Percentiles rank a stretch among this genome's conserved stretches.
Evolutionary conservation across 257 asterid species (phyloP).

Genomic region (Orobanche coerulescens): DNA sequence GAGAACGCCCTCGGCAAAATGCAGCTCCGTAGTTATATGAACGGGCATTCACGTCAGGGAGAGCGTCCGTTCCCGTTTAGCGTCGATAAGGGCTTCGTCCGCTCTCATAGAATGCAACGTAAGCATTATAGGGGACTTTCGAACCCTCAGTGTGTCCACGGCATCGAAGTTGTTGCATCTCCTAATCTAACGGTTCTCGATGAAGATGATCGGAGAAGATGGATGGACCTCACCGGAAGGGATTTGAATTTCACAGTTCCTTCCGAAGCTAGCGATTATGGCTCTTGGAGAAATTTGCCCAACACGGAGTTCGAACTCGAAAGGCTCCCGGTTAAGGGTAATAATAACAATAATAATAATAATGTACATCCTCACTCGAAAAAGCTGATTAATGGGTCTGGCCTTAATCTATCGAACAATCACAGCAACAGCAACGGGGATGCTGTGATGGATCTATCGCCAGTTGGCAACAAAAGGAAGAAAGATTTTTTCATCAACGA

Average conservation of each 20-base stretch:
- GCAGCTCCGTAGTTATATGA: constrained; percentile 76
- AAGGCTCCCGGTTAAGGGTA: constrained; percentile 38
- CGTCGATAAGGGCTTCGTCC: constrained; percentile 55
- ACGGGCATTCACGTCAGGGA: constrained; percentile 75
- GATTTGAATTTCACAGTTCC: constrained; percentile 43
- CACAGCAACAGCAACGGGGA: constrained; percentile 34
- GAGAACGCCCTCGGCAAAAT: constrained; percentile 78
- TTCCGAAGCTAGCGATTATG: constrained; percentile 52
- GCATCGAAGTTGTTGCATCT: constrained; percentile 47
- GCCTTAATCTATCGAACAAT: constrained; percentile 47
- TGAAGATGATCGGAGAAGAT: constrained; percentile 58
- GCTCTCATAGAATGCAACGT: constrained; percentile 72
- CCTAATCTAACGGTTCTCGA: constrained; percentile 45
- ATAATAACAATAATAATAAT: background rate
- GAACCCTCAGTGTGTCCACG: constrained; percentile 71
- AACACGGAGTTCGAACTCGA: constrained; percentile 64
- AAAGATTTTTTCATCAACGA: constrained; percentile 43
- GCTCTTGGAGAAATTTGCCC: constrained; percentile 62
- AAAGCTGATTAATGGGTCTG: constrained; percentile 56
- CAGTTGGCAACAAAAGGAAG: constrained; percentile 48
- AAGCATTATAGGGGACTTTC: constrained; percentile 72
- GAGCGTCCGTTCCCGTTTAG: constrained; percentile 69
- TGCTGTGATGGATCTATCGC: constrained; percentile 40
- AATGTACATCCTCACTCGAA: constrained; percentile 35
- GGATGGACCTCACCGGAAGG: constrained; percentile 64